phyloP scores from a whole-genome alignment of 1,139 yeast species.

The Hemisphaericaspora lyxosophila region DNA sequence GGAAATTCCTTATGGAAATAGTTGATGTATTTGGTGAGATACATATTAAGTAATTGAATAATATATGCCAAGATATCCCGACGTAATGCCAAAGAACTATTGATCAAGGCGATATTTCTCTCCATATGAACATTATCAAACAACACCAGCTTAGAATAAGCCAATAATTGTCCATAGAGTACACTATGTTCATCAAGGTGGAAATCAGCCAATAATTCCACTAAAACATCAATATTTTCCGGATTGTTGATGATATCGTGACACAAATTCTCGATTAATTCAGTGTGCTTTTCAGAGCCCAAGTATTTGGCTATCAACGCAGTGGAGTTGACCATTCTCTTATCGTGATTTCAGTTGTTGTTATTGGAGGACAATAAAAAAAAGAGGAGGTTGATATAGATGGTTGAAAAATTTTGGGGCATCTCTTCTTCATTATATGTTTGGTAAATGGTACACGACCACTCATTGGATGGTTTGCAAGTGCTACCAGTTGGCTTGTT shows the following conservation, averaged over 20 bases:
- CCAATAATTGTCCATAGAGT: conserved; percentile 22
- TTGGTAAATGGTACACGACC: too few species aligned
- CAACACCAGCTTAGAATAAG: conserved; percentile 17
- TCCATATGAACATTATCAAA: conserved; percentile 10
- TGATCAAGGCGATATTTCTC: conserved; percentile 18
- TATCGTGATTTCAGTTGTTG: too few species aligned
- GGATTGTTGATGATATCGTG: conserved; percentile 16
- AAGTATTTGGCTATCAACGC: conserved; percentile 32
- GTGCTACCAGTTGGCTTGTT: too few species aligned
- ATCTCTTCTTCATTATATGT: too few species aligned
- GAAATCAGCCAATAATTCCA: conserved; percentile 34
- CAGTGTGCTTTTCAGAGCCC: conserved; percentile 24
- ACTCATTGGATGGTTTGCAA: too few species aligned
- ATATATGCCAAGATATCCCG: conserved; percentile 17
- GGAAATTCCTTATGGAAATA: conserved; percentile 7
- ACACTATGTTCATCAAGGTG: conserved; percentile 20
- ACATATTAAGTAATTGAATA: conserved; percentile 7
- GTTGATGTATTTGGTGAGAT: conserved; percentile 9
- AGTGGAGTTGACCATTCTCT: conserved; percentile 19
- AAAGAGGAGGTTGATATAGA: too few species aligned
- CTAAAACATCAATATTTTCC: conserved; percentile 26
- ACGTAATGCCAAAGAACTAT: conserved; percentile 21
- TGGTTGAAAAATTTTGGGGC: too few species aligned
- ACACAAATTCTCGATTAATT: conserved; percentile 26
- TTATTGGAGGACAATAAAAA: too few species aligned